Evolutionary conservation across 768 basidiomycete species (phyloP), one percentile per base, ranked within the genome.

Genomic region (Amanita brunnescens): DNA sequence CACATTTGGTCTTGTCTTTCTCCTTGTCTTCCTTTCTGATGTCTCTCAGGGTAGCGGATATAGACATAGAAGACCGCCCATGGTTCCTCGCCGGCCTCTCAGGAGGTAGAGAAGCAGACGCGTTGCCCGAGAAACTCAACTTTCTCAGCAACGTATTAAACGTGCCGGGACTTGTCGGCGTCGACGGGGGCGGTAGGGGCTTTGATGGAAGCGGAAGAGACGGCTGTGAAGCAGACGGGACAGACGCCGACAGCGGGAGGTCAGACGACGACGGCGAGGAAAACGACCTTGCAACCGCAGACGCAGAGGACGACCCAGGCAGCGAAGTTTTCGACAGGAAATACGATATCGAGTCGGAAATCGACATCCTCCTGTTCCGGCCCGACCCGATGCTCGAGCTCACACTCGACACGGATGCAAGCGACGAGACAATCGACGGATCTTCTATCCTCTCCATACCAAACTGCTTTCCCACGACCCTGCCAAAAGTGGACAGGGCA

Each of bases 401-500:
- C n/a, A 48, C 23, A 26, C 23, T 38, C 6, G 47, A 21, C 10
- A 9, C 35, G 20, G 33, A 40, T 6, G 8, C 20, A 21, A 18
- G 12, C 16, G 21, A 6, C 2, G 39, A 18, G 18, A n/a, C 24
- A n/a, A 35, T 14, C 6, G 20, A 21, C 18, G 47, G 26, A n/a
- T 51, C 42, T 21, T 51, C 50, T 16, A 37, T 44, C 9, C 42
- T 33, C 42, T 51, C 50, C 40, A 34, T 44, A 10, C 50, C 50
- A 26, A 44, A 30, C 10, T 51, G 50, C 18, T 43, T 51, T 12
- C 50, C 41, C 10, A 29, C 18, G 13, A 51, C 41, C 24, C 50
- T 51, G 13, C 50, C 50, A 44, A 51, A 51, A 10, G 50, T 51
- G 6, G 50, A 51, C 16, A 44, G n/a, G 14, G 20, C 42, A 34